phyloP scores from a whole-genome alignment of 2,329 filamentous ascomycete species.

The Trichoderma lentiforme region DNA sequence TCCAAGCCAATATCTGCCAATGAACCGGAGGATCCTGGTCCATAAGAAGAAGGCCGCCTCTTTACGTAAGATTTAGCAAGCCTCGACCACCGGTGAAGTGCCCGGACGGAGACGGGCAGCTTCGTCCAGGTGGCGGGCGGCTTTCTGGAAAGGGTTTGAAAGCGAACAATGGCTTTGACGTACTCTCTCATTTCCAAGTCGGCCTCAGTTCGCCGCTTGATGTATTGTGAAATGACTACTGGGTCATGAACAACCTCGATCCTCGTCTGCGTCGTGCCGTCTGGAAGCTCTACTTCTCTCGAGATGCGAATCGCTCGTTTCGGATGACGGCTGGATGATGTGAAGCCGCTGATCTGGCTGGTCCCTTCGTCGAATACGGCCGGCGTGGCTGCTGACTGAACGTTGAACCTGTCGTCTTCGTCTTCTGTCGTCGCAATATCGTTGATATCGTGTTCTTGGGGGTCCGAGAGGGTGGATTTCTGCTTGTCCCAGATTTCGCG shows the following conservation, averaged over 20 bases:
- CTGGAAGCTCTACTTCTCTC: conserved; percentile 50
- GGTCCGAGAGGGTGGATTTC: conserved; percentile 71
- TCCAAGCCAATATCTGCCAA: conserved; percentile 34
- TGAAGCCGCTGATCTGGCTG: conserved; percentile 72
- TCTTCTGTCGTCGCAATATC: conserved; percentile 58
- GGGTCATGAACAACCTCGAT: conserved; percentile 74
- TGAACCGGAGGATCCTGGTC: conserved; percentile 30
- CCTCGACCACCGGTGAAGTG: conserved; percentile 24
- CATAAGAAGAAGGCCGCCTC: conserved; percentile 20
- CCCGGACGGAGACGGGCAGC: conserved; percentile 22
- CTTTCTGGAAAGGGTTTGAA: background rate
- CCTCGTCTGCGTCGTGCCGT: conserved; percentile 55
- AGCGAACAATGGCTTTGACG: conserved; percentile 33
- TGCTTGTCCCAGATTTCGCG: conserved; percentile 90
- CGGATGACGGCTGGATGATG: conserved; percentile 59
- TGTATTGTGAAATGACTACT: conserved; percentile 84
- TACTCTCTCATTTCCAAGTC: conserved; percentile 73
- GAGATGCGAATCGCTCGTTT: conserved; percentile 72
- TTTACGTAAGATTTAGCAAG: conserved; percentile 19
- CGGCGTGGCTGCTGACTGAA: conserved; percentile 66
- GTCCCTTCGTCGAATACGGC: conserved; percentile 71
- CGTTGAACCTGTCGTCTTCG: conserved; percentile 67
- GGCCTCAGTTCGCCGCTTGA: conserved; percentile 69
- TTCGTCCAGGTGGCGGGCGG: conserved; percentile 21
- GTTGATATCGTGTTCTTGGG: conserved; percentile 62